Percentiles rank a stretch among this genome's conserved stretches.
Conservation (phyloP, 1,284 basidiomycete genomes). For the Athelia psychrophila region DNA sequence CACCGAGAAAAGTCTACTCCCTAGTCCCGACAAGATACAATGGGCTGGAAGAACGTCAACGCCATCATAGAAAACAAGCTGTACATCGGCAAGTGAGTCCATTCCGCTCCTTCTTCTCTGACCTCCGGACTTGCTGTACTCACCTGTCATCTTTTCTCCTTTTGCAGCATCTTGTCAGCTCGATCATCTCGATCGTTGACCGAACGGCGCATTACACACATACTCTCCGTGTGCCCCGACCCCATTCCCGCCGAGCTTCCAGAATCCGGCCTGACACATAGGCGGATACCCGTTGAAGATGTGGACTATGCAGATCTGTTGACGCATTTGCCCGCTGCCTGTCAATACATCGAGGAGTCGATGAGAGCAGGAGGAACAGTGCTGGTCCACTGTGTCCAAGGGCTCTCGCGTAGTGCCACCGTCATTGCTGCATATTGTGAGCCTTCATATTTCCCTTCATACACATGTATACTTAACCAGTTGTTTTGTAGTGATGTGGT, state of each 20-base stretch:
- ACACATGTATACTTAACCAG: slow-evolving; percentile 6
- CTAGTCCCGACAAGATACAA: not conserved
- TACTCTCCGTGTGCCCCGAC: slow-evolving; percentile 71
- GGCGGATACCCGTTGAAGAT: slow-evolving; percentile 75
- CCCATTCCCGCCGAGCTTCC: slow-evolving; percentile 72
- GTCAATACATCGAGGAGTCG: slow-evolving; percentile 78
- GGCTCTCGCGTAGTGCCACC: slow-evolving; percentile 78
- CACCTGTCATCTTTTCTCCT: slow-evolving; percentile 13
- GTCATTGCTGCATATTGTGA: slow-evolving; percentile 81
- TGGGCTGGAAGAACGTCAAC: slow-evolving; percentile 71
- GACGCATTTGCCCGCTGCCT: slow-evolving; percentile 73
- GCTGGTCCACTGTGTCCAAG: slow-evolving; percentile 83
- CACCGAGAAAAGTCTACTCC: slow-evolving; percentile 1
- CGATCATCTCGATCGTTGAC: slow-evolving; percentile 70
- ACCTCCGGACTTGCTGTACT: slow-evolving; percentile 20
- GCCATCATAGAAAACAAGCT: slow-evolving; percentile 65
- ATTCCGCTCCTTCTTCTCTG: slow-evolving; percentile 11
- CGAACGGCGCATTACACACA: slow-evolving; percentile 74
- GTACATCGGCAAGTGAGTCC: slow-evolving; percentile 73
- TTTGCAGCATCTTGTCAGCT: slow-evolving; percentile 63
- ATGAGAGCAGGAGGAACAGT: slow-evolving; percentile 66
- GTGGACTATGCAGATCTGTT: slow-evolving; percentile 82
- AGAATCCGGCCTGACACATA: slow-evolving; percentile 66
- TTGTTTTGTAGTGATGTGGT: slow-evolving; percentile 65
- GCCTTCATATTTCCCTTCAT: slow-evolving; percentile 19